Evolutionary conservation across 2,329 filamentous ascomycete genomes (phyloP), one percentile per base, ranked within the genome.

Genomic region (Fusarium mexicanum): DNA sequence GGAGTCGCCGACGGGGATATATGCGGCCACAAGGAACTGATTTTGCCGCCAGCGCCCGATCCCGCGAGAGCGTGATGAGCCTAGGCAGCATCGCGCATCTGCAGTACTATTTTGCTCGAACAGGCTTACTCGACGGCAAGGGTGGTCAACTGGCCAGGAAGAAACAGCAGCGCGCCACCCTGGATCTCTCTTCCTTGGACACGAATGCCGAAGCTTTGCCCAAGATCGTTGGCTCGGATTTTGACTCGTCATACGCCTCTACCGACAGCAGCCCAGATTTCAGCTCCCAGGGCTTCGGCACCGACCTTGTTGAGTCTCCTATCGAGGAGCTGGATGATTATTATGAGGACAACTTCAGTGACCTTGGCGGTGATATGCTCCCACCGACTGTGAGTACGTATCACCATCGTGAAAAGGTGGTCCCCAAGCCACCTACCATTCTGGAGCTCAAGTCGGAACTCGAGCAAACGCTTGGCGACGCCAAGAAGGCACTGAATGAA

Each of bases 341-440:
- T 71, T 88, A 86, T 54, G 89, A 91, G 48, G 89, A 91, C 35
- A 81, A 76, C 61, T 89, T 90, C 78, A 89, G 90, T 38, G 90
- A 92, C 67, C 86, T 87, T 26, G 93, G 94, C 66, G 89, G 94
- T 67, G 89, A 91, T 69, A 96, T 99, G 91, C 90, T 98, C 8
- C 96, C 96, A n/a, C 96, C 96, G 1, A 99, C 96, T 0, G 94
- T 96, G 46, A 98, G 95, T 87, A 99, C 96, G 7, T 99, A 98
- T 83, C 95, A 94, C 75, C 91, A 95, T 79, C 92, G 93, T 76
- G 92, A 94, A 69, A 94, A 95, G 78, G 91, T 92, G 65, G 88
- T 97, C 29, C 91, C 94, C 17, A 96, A 93, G 58, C 94, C 95
- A 44, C 96, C 96, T 14, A 93, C 96, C 67, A 90, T 96, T 73